A percentile compares a stretch with the other conserved stretches of the same genome.
Conservation (phyloP, 257 asterid genomes). For the Gentiana straminea region DNA sequence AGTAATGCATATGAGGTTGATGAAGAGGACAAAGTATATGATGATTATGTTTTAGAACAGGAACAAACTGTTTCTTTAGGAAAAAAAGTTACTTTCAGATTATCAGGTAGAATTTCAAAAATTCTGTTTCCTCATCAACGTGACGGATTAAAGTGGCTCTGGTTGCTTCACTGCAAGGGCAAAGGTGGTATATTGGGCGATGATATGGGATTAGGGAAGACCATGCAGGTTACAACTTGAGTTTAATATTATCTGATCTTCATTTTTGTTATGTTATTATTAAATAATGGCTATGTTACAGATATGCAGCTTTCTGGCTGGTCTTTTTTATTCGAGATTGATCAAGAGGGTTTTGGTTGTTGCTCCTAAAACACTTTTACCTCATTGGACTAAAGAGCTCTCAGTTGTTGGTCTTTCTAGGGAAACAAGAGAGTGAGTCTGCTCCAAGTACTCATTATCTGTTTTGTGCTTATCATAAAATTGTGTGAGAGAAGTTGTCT, state of each 20-base stretch:
- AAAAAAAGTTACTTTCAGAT: constrained; percentile 37
- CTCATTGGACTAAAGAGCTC: constrained; percentile 86
- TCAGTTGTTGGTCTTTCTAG: constrained; percentile 74
- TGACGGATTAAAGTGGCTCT: constrained; percentile 92
- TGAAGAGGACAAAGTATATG: constrained; percentile 24
- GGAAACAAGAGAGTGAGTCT: constrained; percentile 68
- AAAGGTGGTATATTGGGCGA: constrained; percentile 93
- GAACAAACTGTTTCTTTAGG: constrained; percentile 29
- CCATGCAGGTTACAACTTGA: constrained; percentile 70
- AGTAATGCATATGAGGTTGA: constrained; percentile 28
- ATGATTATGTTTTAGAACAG: constrained; percentile 23
- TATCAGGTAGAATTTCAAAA: constrained; percentile 57
- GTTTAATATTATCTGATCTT: background rate
- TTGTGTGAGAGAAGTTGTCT: constrained; percentile 1
- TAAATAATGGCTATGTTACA: constrained; percentile 16
- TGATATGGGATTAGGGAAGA: constrained; percentile 98
- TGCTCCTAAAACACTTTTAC: constrained; percentile 83
- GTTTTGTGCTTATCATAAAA: constrained; percentile 3
- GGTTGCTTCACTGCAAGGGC: constrained; percentile 89
- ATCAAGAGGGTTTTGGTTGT: constrained; percentile 66
- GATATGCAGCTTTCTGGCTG: constrained; percentile 83
- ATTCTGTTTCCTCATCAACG: constrained; percentile 89
- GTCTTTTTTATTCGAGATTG: constrained; percentile 68
- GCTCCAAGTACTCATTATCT: constrained; percentile 8
- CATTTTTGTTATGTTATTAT: background rate